phyloP scores from a whole-genome alignment of 1,284 basidiomycete genomes.

The Pseudozyma pruni region DNA sequence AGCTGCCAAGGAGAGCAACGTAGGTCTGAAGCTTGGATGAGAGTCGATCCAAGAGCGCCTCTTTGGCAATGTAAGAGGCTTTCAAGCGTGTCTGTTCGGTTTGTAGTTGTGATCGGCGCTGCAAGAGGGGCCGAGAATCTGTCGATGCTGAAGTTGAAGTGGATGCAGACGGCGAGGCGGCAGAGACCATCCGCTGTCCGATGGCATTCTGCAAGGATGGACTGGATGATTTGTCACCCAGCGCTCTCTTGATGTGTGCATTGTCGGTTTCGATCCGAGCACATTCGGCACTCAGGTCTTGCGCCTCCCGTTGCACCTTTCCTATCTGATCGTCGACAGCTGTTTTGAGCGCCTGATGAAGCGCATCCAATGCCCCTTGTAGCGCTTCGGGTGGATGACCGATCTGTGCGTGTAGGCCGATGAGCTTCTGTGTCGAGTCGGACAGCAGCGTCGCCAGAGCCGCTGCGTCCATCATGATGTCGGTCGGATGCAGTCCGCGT shows the following conservation, averaged over 20 bases:
- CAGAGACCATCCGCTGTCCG: slow-evolving; percentile 44
- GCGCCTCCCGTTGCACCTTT: slow-evolving; percentile 52
- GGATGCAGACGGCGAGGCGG: slow-evolving; percentile 23
- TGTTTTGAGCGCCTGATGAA: slow-evolving; percentile 57
- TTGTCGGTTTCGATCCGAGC: slow-evolving; percentile 31
- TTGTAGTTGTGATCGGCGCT: slow-evolving; percentile 33
- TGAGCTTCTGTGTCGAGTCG: slow-evolving; percentile 53
- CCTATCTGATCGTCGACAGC: slow-evolving; percentile 62
- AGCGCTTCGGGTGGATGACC: slow-evolving; percentile 58
- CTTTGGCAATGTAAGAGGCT: slow-evolving; percentile 28
- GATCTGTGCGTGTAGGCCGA: slow-evolving; percentile 54
- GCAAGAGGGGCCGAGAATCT: slow-evolving; percentile 40
- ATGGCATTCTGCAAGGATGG: slow-evolving; percentile 44
- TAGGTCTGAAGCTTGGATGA: slow-evolving; percentile 38
- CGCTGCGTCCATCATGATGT: slow-evolving; percentile 53
- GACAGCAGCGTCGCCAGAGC: slow-evolving; percentile 56
- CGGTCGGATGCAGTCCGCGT: slow-evolving; percentile 10
- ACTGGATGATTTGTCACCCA: slow-evolving; percentile 37
- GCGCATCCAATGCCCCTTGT: slow-evolving; percentile 51
- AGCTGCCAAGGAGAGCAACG: slow-evolving; percentile 41
- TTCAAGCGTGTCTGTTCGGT: slow-evolving; percentile 40
- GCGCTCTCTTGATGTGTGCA: slow-evolving; percentile 20
- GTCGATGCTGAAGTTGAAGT: not conserved
- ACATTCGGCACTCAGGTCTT: slow-evolving; percentile 46
- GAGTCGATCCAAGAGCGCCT: slow-evolving; percentile 43